Evolutionary conservation across 345 rosid species (phyloP).

Genomic region (Barbarea vulgaris): DNA sequence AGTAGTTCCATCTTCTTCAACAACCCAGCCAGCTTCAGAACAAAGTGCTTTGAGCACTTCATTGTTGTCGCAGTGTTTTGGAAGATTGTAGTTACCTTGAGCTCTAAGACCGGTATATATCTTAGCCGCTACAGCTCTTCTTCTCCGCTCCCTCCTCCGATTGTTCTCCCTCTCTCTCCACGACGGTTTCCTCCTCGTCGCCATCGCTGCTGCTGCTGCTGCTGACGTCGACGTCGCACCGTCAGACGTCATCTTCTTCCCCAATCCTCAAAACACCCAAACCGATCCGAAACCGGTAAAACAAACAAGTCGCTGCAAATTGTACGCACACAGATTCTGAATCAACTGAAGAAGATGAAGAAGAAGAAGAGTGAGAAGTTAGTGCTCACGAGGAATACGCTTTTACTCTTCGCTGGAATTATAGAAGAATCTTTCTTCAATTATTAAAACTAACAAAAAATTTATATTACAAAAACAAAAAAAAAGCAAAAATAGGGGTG

Average conservation of each 20-base stretch:
- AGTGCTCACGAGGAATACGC: slow-evolving; percentile 59
- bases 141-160: slow-evolving; percentile 86
- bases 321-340: neutral
- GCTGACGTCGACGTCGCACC: slow-evolving; percentile 83
- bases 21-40: slow-evolving; percentile 93
- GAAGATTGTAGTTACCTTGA: slow-evolving; percentile 85
- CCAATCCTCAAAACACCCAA: slow-evolving; percentile 19
- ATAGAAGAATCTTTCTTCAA: slow-evolving; percentile 37
- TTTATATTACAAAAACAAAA: no score
- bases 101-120: slow-evolving; percentile 82
- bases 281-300: neutral
- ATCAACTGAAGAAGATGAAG: slow-evolving; percentile 20
- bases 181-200: slow-evolving; percentile 86
- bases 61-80: slow-evolving; percentile 96
- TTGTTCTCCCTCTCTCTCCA: slow-evolving; percentile 99
- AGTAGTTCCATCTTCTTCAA: slow-evolving; percentile 95
- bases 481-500: neutral
- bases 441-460: neutral
- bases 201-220: slow-evolving; percentile 38
- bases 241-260: slow-evolving; percentile 79
- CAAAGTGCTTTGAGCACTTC: slow-evolving; percentile 97
- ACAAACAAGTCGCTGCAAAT: slow-evolving; percentile 9
- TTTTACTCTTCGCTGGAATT: slow-evolving; percentile 44
- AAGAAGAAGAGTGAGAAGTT: slow-evolving; percentile 34
- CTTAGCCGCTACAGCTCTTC: slow-evolving; percentile 92